Evolutionary conservation across 139 green algal species (phyloP), one percentile per base, ranked within the genome.

Genomic region (Astrephomene gubernaculifera): DNA sequence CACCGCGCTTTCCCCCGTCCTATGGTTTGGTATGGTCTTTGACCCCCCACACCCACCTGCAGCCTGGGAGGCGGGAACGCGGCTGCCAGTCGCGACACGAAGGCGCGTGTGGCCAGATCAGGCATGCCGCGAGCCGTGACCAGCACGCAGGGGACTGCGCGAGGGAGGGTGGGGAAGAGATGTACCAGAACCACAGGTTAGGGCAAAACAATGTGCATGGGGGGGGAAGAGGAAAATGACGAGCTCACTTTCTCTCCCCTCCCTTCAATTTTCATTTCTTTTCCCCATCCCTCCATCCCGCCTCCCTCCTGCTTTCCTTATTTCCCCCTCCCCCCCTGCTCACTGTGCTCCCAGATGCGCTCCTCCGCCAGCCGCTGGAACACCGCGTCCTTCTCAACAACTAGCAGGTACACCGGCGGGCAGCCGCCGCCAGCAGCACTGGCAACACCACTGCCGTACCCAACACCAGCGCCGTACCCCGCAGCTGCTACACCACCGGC

Each of bases 341-440:
- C 80, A 79, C 80, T 31, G 14, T 61, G 25, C 17, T 93, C 90
- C 45, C 81, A 92, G 52, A 95, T 82, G 2, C 88, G 49, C 70
- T 93, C 90, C 86, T 94, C 84, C n/a, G 85, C 52, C 63, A 97
- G 88, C 1, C 91, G 87, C 71, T 97, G 93, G 54, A 98, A 98
- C 0, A 98, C 79, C 0, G 95, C 91, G 44, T 98, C 95, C 88
- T 97, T 97, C 86, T 97, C 95, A 3, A 97, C 86, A 29, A 97
- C 90, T 25, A 97, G 64, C 35, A 98, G 73, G 72, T 83, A 92
- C 38, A 6, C 29, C 25, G 6, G n/a, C 31, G 1, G 19, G 38
- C 33, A 31, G 45, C 65, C 38, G 35, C 65, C 2, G 36, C 49
- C 4, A 2, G 12, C 17, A 33, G 10, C 17, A 8, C 64, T 7